Evolutionary conservation across 805 yeast species (phyloP), one percentile per base, ranked within the genome.

Genomic region (Pichia exigua): DNA sequence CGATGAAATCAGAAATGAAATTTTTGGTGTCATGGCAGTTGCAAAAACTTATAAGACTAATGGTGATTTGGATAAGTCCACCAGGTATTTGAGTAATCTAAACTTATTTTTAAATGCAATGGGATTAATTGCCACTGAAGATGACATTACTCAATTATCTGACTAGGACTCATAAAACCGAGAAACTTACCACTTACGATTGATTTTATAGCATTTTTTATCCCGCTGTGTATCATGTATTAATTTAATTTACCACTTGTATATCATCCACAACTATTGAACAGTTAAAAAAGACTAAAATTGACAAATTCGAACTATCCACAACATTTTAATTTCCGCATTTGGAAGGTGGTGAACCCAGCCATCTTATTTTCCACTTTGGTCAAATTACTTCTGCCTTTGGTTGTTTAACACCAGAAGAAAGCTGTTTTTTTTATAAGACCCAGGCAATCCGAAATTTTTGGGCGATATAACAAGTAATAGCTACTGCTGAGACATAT

Each of bases 71-170:
- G 73, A 81, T 56, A 77, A 75, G 63, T 77, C 75, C 59, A 80
- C 74, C 59, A 81, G 75, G 70, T 57, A 58, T 32, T 77, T 84
- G 62, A 81, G 80, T 57, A 90, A 90, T 64, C 78, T 92, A 77
- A 92, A 92, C 67, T 73, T 92, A 77, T 91, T 90, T 73, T 78
- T 92, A 70, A 94, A 92, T 60, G 97, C 91, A 45, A 90, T 92
- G 95, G 99, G 99, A 9, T 77, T 92, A 57, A 88, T 87, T 54
- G 96, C 97, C 7, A 87, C 87, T 58, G 94, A 88, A 61, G 84
- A 82, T 51, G 97, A 88, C 66, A 91, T 91, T 63, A 79, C 84
- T 42, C 97, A 90, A 70, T 74, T 91, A 54, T 38, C 46, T 21
- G 54, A 51, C 35, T 51, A 40, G 24, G 5, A n/a, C 18, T 2